Evolutionary conservation across 2,329 filamentous ascomycete species (phyloP).

Genomic region (Pseudogymnoascus sp.): DNA sequence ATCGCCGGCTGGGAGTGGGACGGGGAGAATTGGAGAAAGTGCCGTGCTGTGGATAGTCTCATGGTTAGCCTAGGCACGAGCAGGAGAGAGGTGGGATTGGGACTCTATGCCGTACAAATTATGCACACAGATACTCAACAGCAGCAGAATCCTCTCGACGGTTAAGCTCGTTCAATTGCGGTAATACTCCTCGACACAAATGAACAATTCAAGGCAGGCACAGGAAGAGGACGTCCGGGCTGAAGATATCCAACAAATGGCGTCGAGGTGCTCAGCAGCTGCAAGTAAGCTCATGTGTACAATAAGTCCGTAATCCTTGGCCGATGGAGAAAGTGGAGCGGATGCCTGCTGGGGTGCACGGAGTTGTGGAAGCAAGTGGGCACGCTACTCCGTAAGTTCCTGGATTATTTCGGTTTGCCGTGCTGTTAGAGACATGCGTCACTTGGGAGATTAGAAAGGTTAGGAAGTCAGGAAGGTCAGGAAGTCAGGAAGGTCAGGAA

Average conservation of each 20-base stretch:
- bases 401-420: constrained; percentile 6
- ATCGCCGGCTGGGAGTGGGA: background rate
- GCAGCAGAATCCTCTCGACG: background rate
- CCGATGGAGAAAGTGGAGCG: constrained; percentile 7
- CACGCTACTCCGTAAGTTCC: constrained; percentile 7
- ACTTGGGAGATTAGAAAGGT: background rate
- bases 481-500: background rate
- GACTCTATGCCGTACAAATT: background rate
- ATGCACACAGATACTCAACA: background rate
- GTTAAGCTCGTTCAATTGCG: background rate
- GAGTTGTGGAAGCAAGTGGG: constrained; percentile 7
- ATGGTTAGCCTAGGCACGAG: constrained; percentile 5
- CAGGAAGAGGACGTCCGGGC: background rate
- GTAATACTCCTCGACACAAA: background rate
- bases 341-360: constrained; percentile 4
- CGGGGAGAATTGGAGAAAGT: constrained; percentile 2
- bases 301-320: constrained; percentile 7
- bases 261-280: constrained; percentile 1
- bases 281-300: constrained; percentile 8
- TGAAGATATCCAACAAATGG: constrained; percentile 6
- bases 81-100: background rate
- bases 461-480: background rate
- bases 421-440: constrained; percentile 7
- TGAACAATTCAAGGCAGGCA: constrained; percentile 2
- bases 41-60: constrained; percentile 4